These are phyloP conservation scores for Elsinoe perseae DNA, from an alignment of 2,329 filamentous ascomycete genomes.

Conservation along the genomic window DNA sequence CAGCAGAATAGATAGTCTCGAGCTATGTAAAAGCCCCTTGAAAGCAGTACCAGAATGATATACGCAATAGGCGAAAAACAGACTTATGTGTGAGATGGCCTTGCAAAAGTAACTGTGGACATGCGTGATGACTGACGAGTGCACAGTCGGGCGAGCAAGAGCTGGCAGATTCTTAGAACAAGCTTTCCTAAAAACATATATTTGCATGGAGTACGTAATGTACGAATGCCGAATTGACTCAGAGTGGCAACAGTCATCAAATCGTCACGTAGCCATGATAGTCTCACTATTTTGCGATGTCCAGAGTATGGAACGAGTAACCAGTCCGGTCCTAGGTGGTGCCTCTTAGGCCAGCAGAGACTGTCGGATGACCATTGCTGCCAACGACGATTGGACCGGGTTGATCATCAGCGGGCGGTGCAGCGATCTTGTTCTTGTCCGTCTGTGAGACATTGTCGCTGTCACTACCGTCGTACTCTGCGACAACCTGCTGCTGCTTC, in stretches of 20 bases:
- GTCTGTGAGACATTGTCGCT: neutral
- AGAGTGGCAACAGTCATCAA: too few relatives aligned
- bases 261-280: neutral
- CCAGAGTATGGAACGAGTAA: too few relatives aligned
- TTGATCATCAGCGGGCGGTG: neutral
- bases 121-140: too few relatives aligned
- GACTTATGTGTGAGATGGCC: too few relatives aligned
- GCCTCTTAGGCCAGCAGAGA: neutral
- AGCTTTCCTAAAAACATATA: too few relatives aligned
- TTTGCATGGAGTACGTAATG: too few relatives aligned
- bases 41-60: too few relatives aligned
- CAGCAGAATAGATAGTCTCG: neutral
- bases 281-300: neutral
- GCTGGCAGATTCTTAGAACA: too few relatives aligned
- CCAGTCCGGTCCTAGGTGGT: neutral
- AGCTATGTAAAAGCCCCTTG: neutral
- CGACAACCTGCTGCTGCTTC: neutral
- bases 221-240: too few relatives aligned
- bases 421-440: neutral
- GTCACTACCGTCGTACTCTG: slow-evolving; percentile 1
- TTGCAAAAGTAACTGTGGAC: too few relatives aligned
- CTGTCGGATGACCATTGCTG: neutral
- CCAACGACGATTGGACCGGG: slow-evolving; percentile 5
- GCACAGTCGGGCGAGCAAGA: too few relatives aligned
- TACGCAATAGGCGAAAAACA: too few relatives aligned